Evolutionary conservation across 768 basidiomycete species (phyloP).

Genomic region (Panus rudis): DNA sequence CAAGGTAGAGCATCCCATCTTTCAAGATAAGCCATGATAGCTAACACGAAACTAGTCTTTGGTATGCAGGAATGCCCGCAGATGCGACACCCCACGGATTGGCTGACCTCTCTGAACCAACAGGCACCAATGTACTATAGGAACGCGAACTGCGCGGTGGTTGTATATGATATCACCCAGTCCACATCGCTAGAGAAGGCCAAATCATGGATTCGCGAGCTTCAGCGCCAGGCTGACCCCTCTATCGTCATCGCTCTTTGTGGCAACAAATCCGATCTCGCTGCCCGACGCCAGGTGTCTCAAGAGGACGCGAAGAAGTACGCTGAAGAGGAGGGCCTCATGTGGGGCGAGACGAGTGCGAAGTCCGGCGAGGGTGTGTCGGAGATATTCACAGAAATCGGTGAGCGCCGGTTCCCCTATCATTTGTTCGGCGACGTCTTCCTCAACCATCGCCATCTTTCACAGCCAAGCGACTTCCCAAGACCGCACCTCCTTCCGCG

Average conservation of each 20-base stretch:
- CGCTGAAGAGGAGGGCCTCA: constrained; percentile 84
- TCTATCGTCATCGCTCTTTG: constrained; percentile 94
- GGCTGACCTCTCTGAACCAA: no score
- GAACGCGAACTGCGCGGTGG: constrained; percentile 89
- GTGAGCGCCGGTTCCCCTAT: constrained; percentile 33
- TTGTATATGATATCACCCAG: constrained; percentile 95
- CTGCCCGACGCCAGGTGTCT: constrained; percentile 76
- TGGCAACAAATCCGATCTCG: constrained; percentile 90
- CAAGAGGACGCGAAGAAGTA: constrained; percentile 90
- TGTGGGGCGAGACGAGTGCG: constrained; percentile 91
- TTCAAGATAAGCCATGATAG: no score
- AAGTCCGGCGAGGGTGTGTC: constrained; percentile 84
- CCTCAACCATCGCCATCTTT: constrained; percentile 2
- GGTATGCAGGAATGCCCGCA: no score
- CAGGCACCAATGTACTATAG: constrained; percentile 97
- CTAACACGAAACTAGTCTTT: constrained; percentile 42
- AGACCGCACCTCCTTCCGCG: constrained; percentile 62
- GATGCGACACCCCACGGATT: no score
- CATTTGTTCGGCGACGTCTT: no score
- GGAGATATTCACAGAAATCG: constrained; percentile 82
- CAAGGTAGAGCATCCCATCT: constrained; percentile 41
- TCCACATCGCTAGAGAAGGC: constrained; percentile 90
- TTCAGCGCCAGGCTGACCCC: constrained; percentile 96
- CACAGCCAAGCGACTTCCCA: constrained; percentile 84
- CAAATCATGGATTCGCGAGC: constrained; percentile 91